phyloP scores from a whole-genome alignment of 2,329 filamentous ascomycete species.

The Teratosphaeria destructans region DNA sequence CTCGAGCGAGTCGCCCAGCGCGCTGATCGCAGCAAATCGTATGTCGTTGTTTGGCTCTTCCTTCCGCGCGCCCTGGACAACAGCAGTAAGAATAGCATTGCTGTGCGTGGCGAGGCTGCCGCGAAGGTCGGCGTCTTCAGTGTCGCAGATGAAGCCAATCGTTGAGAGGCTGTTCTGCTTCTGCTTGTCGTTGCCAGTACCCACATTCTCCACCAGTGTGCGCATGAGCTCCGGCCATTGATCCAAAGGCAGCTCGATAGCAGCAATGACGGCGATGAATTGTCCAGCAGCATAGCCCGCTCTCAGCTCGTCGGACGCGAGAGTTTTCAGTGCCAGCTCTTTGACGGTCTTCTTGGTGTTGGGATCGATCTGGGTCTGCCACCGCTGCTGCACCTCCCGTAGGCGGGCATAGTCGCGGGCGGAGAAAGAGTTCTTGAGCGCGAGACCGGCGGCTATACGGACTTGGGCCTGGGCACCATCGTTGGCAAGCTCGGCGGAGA shows the following conservation, averaged over 20 bases:
- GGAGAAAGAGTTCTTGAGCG: conserved; percentile 96
- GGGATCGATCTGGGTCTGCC: conserved; percentile 71
- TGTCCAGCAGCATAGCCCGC: conserved; percentile 69
- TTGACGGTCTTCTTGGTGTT: conserved; percentile 83
- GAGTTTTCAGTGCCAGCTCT: conserved; percentile 77
- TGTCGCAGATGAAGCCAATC: conserved; percentile 98
- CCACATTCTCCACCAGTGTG: conserved; percentile 83
- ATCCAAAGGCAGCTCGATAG: conserved; percentile 84
- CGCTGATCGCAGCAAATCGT: conserved; percentile 82
- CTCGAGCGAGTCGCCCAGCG: conserved; percentile 90
- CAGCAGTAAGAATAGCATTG: conserved; percentile 93
- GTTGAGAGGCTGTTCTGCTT: conserved; percentile 91
- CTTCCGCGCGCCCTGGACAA: conserved; percentile 93
- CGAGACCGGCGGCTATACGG: conserved; percentile 87
- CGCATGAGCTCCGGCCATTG: conserved; percentile 92
- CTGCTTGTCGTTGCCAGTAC: conserved; percentile 71
- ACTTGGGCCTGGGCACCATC: conserved; percentile 74
- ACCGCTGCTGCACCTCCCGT: conserved; percentile 86
- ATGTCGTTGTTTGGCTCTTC: conserved; percentile 90
- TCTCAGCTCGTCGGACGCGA: conserved; percentile 66
- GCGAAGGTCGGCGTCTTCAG: conserved; percentile 77
- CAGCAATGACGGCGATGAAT: conserved; percentile 87
- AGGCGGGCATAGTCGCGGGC: conserved; percentile 81
- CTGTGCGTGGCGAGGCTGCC: conserved; percentile 75
- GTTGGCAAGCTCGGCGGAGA: conserved; percentile 90